These are phyloP conservation scores for Pichia scutulata DNA, from an alignment of 805 yeast species.

Conservation along the genomic window DNA sequence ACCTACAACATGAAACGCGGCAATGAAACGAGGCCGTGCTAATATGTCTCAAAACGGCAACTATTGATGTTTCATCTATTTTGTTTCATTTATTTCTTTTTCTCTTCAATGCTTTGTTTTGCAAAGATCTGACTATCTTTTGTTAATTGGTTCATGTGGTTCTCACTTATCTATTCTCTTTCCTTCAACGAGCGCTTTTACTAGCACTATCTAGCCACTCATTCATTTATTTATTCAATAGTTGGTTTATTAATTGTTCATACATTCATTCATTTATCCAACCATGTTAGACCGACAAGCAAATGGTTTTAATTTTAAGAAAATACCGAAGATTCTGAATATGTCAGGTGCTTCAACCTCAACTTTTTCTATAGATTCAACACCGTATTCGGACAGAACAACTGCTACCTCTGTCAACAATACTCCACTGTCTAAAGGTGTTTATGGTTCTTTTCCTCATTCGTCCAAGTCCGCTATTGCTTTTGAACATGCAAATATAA, in stretches of 20 bases:
- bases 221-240: too few relatives aligned
- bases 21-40: not conserved
- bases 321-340: constrained; percentile 3
- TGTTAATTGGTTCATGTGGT: too few relatives aligned
- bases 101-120: not conserved
- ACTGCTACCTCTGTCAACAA: not conserved
- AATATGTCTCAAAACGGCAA: not conserved
- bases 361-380: not conserved
- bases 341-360: constrained; percentile 6
- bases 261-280: not conserved
- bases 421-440: not conserved
- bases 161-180: too few relatives aligned
- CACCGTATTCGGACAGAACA: constrained; percentile 5
- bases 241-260: too few relatives aligned
- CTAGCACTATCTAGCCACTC: not conserved
- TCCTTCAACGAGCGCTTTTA: not conserved
- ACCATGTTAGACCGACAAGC: not conserved
- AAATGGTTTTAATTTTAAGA: constrained; percentile 1
- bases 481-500: not conserved
- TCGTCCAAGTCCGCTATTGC: not conserved
- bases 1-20: not conserved
- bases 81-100: not conserved
- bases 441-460: not conserved
- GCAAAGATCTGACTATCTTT: not conserved
- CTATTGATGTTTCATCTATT: not conserved